Percentiles rank a stretch among this genome's conserved stretches.
phyloP scores from a whole-genome alignment of 805 yeast genomes.

The Candida namnaoensis region DNA sequence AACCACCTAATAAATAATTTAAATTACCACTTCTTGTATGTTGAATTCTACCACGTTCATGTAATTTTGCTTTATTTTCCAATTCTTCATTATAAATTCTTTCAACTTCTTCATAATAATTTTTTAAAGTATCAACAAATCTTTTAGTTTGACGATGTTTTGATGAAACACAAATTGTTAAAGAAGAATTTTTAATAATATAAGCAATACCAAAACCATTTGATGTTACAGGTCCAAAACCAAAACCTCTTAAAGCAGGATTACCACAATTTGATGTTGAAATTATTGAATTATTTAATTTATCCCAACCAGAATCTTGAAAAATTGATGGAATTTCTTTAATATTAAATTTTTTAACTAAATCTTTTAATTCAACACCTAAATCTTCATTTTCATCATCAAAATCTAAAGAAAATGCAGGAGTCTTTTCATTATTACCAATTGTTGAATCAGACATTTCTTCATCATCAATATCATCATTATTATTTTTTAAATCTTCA shows the following conservation, averaged over 20 bases:
- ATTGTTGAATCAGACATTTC: conserved; percentile 12
- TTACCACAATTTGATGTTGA: conserved; percentile 91
- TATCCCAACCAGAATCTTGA: conserved; percentile 84
- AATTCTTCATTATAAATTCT: conserved; percentile 30
- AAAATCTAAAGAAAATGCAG: too few species aligned
- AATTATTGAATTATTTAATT: conserved; percentile 67
- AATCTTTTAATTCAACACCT: neutral
- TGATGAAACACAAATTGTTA: conserved; percentile 76
- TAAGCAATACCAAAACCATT: conserved; percentile 94
- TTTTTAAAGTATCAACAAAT: conserved; percentile 59
- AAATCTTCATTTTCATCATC: too few species aligned
- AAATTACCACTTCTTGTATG: conserved; percentile 25
- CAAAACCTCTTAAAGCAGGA: conserved; percentile 78
- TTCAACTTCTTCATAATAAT: conserved; percentile 52
- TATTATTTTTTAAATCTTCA: conserved; percentile 8
- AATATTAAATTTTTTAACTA: conserved; percentile 5
- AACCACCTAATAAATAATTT: conserved; percentile 60
- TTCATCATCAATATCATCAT: conserved; percentile 8
- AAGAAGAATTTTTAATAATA: conserved; percentile 71
- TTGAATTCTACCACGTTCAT: conserved; percentile 18
- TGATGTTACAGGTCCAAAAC: conserved; percentile 85
- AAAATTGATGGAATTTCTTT: conserved; percentile 62
- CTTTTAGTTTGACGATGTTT: conserved; percentile 84
- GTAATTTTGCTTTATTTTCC: conserved; percentile 6
- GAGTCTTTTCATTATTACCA: conserved; percentile 1